phyloP scores from a whole-genome alignment of 148 eudicot genomes.

The Linanthus parryae region DNA sequence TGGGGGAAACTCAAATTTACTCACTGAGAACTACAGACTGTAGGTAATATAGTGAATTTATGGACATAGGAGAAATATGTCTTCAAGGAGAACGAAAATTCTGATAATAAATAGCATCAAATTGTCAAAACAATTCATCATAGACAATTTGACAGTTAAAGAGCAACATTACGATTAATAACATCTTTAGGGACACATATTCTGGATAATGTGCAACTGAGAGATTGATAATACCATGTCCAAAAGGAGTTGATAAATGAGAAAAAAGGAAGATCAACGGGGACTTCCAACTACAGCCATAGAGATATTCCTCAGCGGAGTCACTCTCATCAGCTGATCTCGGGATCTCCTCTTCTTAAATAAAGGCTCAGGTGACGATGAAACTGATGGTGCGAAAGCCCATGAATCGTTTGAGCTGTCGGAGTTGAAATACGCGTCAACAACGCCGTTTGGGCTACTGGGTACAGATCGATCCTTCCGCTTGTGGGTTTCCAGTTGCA shows the following conservation, averaged over 20 bases:
- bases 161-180: no score
- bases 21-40: no score
- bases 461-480: constrained; percentile 31
- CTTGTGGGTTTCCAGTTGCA: constrained; percentile 21
- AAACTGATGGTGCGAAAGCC: constrained; percentile 21
- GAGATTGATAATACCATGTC: constrained; percentile 25
- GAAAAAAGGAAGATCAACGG: constrained; percentile 13
- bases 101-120: no score
- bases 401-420: constrained; percentile 43
- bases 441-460: constrained; percentile 48
- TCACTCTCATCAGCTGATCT: constrained; percentile 33
- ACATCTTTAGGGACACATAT: constrained; percentile 9
- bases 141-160: no score
- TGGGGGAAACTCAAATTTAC: no score
- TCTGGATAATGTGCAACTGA: constrained; percentile 5
- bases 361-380: constrained; percentile 37
- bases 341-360: constrained; percentile 38
- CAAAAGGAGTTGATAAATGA: constrained; percentile 15
- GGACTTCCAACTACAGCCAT: constrained; percentile 11
- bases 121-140: no score
- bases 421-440: constrained; percentile 33
- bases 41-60: no score
- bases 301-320: constrained; percentile 19
- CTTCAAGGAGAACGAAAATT: no score
- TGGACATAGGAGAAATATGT: no score